Base-by-base conservation (phyloP, 2,329 filamentous ascomycete genomes). In the Cladophialophora exuberans region DNA sequence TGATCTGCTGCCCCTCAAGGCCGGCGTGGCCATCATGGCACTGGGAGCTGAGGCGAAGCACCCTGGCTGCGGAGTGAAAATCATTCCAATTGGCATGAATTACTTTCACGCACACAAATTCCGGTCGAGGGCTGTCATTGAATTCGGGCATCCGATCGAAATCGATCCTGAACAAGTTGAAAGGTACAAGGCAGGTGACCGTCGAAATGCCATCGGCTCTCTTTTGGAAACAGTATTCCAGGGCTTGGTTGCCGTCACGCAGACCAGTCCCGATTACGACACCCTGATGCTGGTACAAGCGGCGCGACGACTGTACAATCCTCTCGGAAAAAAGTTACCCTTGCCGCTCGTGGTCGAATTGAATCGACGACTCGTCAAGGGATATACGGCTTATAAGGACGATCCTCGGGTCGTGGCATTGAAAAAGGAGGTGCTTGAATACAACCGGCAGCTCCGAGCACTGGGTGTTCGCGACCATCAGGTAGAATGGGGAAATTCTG, bases 71-170 rank as follows among this genome's bases (percentile, higher is more conserved):
- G 90, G 89, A 25, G 78, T 99, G 59, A 95, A 92, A 73, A 97
- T 99, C 65, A 90, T 99, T 20, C 94, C 94, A 3, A 92, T 94
- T 47, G 93, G 93, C 65, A 97, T 99, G 93, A 99, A 99, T 73
- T 99, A 99, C 74, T 99, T 99, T 75, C 93, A 97, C 73, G 89
- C 93, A 0, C 93, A 99, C 80, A 99, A 97, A 72, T 99, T 99
- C 74, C 88, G 93, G 41, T 97, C 93, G 61, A 84, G 94, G 69
- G 94, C 93, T 30, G 93, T 99, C 3, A 86, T 97, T 57, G 94
- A 99, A 69, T 99, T 97, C 66, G 94, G 94, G 6, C 86, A 84
- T 22, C 91, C 94, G 0, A 86, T 97, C 60, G 89, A 96, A 62
- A 85, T 97, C 7, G 88, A 91, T 0, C 77, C 79, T 17, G 88